Conservation (phyloP, 768 basidiomycete species). For the Amanita brunnescens region DNA sequence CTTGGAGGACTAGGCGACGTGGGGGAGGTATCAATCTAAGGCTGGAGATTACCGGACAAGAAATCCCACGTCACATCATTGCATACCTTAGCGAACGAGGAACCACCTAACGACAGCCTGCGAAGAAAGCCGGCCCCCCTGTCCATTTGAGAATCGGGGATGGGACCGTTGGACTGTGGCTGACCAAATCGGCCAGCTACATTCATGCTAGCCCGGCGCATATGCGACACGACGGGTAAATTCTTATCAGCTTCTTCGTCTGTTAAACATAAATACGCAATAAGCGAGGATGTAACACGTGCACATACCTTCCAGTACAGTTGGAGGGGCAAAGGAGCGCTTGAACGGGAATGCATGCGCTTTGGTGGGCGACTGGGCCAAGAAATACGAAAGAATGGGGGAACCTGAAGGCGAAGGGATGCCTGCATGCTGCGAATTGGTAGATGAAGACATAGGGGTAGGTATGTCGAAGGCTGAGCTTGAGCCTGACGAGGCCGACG, state of each 20-base stretch:
- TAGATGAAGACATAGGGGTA: slow-evolving; percentile 42
- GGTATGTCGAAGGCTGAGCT: slow-evolving; percentile 43
- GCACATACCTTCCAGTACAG: slow-evolving; percentile 54
- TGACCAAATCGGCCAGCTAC: slow-evolving; percentile 48
- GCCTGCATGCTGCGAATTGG: slow-evolving; percentile 32
- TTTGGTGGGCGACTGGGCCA: slow-evolving; percentile 55
- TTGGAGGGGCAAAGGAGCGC: slow-evolving; percentile 44
- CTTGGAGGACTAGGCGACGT: slow-evolving; percentile 28
- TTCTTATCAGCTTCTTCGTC: slow-evolving; percentile 35
- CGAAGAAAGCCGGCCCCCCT: slow-evolving; percentile 66
- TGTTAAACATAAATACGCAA: not conserved
- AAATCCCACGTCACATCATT: not conserved
- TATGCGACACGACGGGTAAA: slow-evolving; percentile 34
- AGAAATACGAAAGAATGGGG: slow-evolving; percentile 64
- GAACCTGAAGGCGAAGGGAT: slow-evolving; percentile 52
- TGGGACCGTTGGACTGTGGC: slow-evolving; percentile 21
- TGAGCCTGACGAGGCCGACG: slow-evolving; percentile 49
- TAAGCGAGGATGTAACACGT: not conserved
- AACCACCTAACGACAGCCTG: slow-evolving; percentile 61
- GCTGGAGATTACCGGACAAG: slow-evolving; percentile 15
- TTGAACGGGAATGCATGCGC: slow-evolving; percentile 52
- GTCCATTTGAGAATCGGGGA: slow-evolving; percentile 47
- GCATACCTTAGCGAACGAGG: slow-evolving; percentile 48
- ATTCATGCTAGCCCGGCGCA: slow-evolving; percentile 53
- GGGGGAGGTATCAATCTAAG: slow-evolving; percentile 20